Conservation (phyloP, 2,329 filamentous ascomycete species). For the Trichoderma simmonsii region DNA sequence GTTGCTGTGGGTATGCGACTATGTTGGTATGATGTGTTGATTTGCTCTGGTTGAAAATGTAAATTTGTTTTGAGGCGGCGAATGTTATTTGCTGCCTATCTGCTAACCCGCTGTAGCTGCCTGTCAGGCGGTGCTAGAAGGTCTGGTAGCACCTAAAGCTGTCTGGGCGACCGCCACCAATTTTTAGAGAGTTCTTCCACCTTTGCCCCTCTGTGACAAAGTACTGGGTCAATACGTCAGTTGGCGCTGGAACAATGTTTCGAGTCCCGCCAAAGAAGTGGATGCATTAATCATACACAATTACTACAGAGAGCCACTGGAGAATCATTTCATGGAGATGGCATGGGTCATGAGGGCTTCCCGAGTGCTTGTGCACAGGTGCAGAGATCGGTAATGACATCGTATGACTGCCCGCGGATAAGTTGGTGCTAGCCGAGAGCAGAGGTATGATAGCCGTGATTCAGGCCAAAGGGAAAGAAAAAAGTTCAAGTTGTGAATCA, state of each 20-base stretch:
- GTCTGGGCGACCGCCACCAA: not conserved
- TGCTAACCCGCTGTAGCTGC: not conserved
- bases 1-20: not conserved
- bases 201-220: not conserved
- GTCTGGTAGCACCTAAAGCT: not conserved
- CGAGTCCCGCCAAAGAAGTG: not conserved
- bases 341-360: not conserved
- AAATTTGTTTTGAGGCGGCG: not conserved
- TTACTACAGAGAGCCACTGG: not conserved
- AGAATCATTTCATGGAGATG: not conserved
- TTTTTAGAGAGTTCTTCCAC: not conserved
- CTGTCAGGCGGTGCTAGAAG: not conserved
- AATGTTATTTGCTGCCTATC: not conserved
- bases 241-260: not conserved
- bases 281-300: not conserved
- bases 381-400: not conserved
- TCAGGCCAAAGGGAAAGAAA: not conserved
- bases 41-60: not conserved
- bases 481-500: constrained; percentile 24
- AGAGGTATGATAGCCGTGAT: not conserved
- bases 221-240: not conserved
- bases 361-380: not conserved
- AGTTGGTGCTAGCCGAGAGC: not conserved
- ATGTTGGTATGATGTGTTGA: not conserved
- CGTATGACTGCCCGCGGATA: not conserved